Evolutionary conservation across 192 early-diverging fungal species (phyloP), one percentile per base, ranked within the genome.

Genomic region (Umbelopsis vinacea): DNA sequence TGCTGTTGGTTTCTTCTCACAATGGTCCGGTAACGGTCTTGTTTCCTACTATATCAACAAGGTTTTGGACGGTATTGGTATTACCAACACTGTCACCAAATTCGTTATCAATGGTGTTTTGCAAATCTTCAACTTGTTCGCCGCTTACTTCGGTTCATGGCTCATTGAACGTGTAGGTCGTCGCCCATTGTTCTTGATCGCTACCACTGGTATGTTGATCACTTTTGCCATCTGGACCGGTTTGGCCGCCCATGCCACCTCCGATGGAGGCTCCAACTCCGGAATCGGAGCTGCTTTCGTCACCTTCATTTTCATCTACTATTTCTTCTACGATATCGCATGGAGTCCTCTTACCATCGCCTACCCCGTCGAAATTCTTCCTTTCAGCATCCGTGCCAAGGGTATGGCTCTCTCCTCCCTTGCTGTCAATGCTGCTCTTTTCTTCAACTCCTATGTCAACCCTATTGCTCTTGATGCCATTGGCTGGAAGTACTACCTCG

Each of bases 1-100:
- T 57, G 70, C 70, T 43, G 75, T 76, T 14, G 57, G 57, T 63
- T 63, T 68, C 67, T 68, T 68, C 46, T 46, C 45, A 23, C 67
- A 68, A 48, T 68, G 67, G 67, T 46, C 67, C 10, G 67, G 67
- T 24, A 68, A 68, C 14, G 67, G 67, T 22, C 23, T 68, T 19
- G 67, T 68, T 4, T 68, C 67, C 6, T 68, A 68, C 67, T 68
- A 68, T 37, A 46, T 68, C 15, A 68, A 46, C 46, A 46, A 47
- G 43, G 46, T 68, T 3, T 23, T 68, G 45, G 24, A n/a, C 3
- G 24, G n/a, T 17, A 68, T 68, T 21, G 67, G 67, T 48, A 68
- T 68, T 24, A 68, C 46, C n/a, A 38, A 68, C 14, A 14, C 43
- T 38, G 40, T 21, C 43, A 68, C 67, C 5, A 35, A 68, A 47